phyloP scores from a whole-genome alignment of 129 eudicot genomes.

The Tagetes patula region DNA sequence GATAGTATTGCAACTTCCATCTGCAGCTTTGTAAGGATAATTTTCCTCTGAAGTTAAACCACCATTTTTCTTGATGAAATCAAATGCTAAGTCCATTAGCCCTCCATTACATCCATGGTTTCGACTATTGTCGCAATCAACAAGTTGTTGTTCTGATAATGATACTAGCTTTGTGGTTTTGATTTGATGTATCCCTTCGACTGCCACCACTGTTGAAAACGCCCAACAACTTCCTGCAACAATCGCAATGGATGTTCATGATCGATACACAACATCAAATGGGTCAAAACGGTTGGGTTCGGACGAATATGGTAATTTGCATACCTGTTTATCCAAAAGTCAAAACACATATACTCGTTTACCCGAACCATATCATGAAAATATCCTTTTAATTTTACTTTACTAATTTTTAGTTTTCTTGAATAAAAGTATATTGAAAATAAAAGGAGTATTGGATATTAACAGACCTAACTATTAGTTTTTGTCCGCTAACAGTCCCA shows the following conservation, averaged over 20 bases:
- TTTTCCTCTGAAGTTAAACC: slow-evolving; percentile 63
- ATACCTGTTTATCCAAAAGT: too few relatives aligned
- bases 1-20: slow-evolving; percentile 45
- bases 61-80: slow-evolving; percentile 52
- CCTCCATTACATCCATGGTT: slow-evolving; percentile 80
- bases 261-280: background rate
- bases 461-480: too few relatives aligned
- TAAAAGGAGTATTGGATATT: too few relatives aligned
- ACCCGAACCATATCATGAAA: too few relatives aligned
- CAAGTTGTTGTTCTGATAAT: slow-evolving; percentile 79
- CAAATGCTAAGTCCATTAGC: slow-evolving; percentile 68
- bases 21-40: slow-evolving; percentile 64
- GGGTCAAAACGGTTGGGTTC: background rate
- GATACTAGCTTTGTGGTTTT: slow-evolving; percentile 60
- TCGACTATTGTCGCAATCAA: slow-evolving; percentile 66
- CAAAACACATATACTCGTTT: too few relatives aligned
- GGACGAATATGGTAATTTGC: too few relatives aligned
- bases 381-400: too few relatives aligned
- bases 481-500: too few relatives aligned
- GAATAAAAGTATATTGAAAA: too few relatives aligned
- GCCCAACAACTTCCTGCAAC: slow-evolving; percentile 88
- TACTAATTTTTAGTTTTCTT: too few relatives aligned
- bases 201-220: slow-evolving; percentile 72
- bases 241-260: background rate
- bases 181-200: slow-evolving; percentile 74